Evolutionary conservation across 164 flowering plant genomes (phyloP).

Genomic region (Warburgia ugandensis): DNA sequence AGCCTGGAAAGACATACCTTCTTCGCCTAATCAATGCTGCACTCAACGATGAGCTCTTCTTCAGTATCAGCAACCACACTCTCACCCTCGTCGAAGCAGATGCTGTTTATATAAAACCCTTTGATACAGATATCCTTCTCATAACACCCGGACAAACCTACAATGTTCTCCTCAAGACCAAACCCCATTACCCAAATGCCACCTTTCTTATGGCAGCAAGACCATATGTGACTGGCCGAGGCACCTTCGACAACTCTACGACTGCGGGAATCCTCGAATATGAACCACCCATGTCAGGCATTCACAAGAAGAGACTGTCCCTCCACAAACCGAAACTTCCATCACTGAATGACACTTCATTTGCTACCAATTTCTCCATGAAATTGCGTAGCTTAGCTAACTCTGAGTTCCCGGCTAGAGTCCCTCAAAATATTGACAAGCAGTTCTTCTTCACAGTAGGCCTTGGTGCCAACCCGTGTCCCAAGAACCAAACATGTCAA

Average conservation of each 20-base stretch:
- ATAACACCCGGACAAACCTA: conserved; percentile 79
- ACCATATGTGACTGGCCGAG: conserved; percentile 54
- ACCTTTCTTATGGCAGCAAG: conserved; percentile 53
- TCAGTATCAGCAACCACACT: conserved; percentile 65
- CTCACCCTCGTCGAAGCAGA: conserved; percentile 63
- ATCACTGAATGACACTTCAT: conserved; percentile 39
- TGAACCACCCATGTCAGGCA: conserved; percentile 9
- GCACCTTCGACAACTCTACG: conserved; percentile 59
- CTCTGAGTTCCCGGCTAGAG: conserved; percentile 45
- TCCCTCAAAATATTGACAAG: conserved; percentile 40
- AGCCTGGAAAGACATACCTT: conserved; percentile 63
- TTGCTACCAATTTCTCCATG: conserved; percentile 28
- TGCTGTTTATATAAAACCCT: conserved; percentile 68
- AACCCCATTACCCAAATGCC: conserved; percentile 34
- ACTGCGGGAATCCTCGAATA: conserved; percentile 47
- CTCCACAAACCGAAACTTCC: conserved; percentile 44
- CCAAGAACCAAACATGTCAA: conserved; percentile 44
- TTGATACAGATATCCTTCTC: conserved; percentile 34
- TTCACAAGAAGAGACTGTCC: conserved; percentile 19
- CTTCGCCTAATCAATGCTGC: conserved; percentile 78
- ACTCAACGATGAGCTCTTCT: conserved; percentile 72
- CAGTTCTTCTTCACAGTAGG: conserved; percentile 61
- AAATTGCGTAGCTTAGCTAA: conserved; percentile 45
- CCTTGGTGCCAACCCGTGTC: conserved; percentile 43
- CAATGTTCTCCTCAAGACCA: conserved; percentile 58